Percentiles rank a stretch among this genome's conserved stretches.
These are phyloP conservation scores for Ogataea saltuana DNA, from an alignment of 805 yeast species.

Conservation along the genomic window DNA sequence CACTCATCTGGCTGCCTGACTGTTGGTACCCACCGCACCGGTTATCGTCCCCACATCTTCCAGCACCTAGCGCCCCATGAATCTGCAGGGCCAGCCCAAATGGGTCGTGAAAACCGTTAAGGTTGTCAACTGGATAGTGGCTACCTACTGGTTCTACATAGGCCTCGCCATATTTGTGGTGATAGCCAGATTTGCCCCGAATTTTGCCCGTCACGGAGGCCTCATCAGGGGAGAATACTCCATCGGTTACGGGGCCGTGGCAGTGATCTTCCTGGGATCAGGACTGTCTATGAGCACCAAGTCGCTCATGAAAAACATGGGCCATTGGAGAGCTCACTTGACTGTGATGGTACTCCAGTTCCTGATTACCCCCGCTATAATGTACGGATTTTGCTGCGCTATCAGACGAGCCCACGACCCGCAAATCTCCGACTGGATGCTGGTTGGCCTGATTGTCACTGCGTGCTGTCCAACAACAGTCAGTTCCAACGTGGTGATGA, in stretches of 20 bases:
- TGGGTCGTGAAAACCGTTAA: constrained; percentile 1
- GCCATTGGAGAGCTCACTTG: constrained; percentile 81
- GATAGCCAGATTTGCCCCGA: constrained; percentile 75
- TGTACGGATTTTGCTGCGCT: constrained; percentile 72
- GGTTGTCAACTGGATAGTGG: constrained; percentile 12
- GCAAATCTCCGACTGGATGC: constrained; percentile 70
- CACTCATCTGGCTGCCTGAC: background rate
- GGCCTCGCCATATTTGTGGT: constrained; percentile 71
- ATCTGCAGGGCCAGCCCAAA: background rate
- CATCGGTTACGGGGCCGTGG: constrained; percentile 85
- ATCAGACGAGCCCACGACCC: constrained; percentile 58
- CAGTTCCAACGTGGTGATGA: constrained; percentile 90
- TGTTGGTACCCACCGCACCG: too few relatives aligned
- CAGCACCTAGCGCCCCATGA: constrained; percentile 3
- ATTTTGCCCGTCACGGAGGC: constrained; percentile 84
- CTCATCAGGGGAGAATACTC: constrained; percentile 70
- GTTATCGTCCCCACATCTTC: too few relatives aligned
- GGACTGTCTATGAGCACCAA: constrained; percentile 76
- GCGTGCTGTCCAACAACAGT: constrained; percentile 92
- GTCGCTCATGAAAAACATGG: constrained; percentile 59
- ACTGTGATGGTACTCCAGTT: constrained; percentile 69
- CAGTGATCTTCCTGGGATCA: constrained; percentile 76
- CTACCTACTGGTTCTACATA: constrained; percentile 72
- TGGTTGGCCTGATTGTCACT: constrained; percentile 80
- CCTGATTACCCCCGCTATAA: constrained; percentile 48